Evolutionary conservation across 2,329 filamentous ascomycete genomes (phyloP).

Genomic region (Pseudogymnoascus sp.): DNA sequence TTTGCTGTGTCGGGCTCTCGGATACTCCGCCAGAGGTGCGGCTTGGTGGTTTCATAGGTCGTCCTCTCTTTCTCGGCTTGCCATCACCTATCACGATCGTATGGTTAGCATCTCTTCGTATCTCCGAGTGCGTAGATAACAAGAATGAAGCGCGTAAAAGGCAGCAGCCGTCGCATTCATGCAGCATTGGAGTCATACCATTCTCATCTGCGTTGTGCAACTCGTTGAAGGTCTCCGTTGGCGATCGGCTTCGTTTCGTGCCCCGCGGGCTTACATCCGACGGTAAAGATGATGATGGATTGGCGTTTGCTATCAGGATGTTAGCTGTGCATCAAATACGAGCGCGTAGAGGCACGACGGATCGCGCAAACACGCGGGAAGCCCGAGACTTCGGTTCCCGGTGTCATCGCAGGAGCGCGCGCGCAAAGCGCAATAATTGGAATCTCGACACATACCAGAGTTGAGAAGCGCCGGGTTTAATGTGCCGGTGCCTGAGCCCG

Average conservation of each 20-base stretch:
- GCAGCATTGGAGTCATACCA: conserved; percentile 52
- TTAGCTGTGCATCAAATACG: background rate
- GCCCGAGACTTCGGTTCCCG: conserved; percentile 14
- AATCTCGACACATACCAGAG: conserved; percentile 35
- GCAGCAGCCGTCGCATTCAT: background rate
- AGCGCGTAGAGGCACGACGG: conserved; percentile 21
- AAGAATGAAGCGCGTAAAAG: background rate
- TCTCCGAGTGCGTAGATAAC: background rate
- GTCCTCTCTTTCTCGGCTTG: conserved; percentile 33
- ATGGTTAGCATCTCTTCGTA: conserved; percentile 9
- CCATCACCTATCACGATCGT: conserved; percentile 33
- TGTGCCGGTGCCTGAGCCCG: conserved; percentile 78
- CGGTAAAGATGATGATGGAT: conserved; percentile 39
- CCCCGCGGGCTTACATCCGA: conserved; percentile 54
- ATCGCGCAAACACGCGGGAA: conserved; percentile 19
- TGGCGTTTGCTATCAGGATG: conserved; percentile 22
- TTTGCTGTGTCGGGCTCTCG: conserved; percentile 50
- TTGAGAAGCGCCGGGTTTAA: conserved; percentile 86
- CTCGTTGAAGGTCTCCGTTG: conserved; percentile 50
- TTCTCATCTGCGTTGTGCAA: conserved; percentile 57
- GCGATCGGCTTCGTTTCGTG: conserved; percentile 72
- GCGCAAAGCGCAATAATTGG: conserved; percentile 16
- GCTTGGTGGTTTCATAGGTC: conserved; percentile 27
- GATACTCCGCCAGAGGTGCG: conserved; percentile 43
- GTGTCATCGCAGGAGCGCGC: conserved; percentile 19